phyloP scores from a whole-genome alignment of 768 basidiomycete species.

The Russula vinacea region DNA sequence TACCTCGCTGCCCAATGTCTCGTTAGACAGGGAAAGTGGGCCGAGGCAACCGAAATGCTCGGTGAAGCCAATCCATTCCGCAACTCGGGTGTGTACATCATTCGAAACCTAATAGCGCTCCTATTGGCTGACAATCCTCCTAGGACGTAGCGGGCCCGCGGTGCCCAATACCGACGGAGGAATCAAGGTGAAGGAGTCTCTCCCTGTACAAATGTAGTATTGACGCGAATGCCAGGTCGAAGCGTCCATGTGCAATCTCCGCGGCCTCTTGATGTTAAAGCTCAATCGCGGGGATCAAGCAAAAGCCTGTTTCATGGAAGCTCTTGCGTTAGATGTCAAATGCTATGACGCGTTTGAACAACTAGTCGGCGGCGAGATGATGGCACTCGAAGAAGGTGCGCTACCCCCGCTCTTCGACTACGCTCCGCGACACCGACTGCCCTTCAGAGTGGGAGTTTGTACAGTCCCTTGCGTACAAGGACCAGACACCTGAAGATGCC shows the following conservation, averaged over 20 bases:
- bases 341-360: constrained; percentile 96
- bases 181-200: constrained; percentile 64
- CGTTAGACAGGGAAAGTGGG: constrained; percentile 88
- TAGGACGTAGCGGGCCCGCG: constrained; percentile 63
- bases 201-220: neutral
- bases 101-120: constrained; percentile 24
- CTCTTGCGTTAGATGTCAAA: constrained; percentile 89
- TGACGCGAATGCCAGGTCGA: constrained; percentile 60
- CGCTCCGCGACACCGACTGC: neutral
- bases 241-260: constrained; percentile 94
- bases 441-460: constrained; percentile 94
- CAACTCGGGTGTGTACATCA: constrained; percentile 50
- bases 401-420: constrained; percentile 13
- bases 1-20: constrained; percentile 97
- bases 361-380: constrained; percentile 89
- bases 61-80: constrained; percentile 91
- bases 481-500: constrained; percentile 84
- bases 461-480: constrained; percentile 72
- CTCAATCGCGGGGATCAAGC: constrained; percentile 87
- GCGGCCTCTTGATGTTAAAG: constrained; percentile 92
- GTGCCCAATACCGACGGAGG: constrained; percentile 86
- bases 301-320: constrained; percentile 94
- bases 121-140: neutral
- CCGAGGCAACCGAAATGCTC: constrained; percentile 86
- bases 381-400: constrained; percentile 92